Conservation (phyloP, 495 filamentous ascomycete genomes). For the Neurospora sp. region DNA sequence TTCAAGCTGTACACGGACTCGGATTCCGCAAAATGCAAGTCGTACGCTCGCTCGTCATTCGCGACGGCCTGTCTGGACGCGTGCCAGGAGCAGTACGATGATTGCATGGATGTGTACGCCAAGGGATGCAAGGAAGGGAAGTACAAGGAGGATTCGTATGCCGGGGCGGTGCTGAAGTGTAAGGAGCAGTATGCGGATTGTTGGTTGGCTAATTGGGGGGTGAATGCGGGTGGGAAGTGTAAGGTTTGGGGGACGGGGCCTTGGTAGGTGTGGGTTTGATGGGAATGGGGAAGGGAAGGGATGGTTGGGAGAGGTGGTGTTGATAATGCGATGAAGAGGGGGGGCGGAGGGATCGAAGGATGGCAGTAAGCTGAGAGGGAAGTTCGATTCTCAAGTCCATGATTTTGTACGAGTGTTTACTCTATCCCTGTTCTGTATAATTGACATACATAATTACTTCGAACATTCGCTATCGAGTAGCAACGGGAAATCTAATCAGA, state of each 20-base stretch:
- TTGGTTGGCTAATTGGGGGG: slow-evolving; percentile 2
- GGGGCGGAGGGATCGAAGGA: background rate
- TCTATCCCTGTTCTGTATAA: background rate
- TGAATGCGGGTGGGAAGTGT: slow-evolving; percentile 14
- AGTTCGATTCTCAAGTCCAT: background rate
- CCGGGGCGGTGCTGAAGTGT: slow-evolving; percentile 4
- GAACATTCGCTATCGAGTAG: background rate
- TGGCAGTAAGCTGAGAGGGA: background rate
- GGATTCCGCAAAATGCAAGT: slow-evolving; percentile 25
- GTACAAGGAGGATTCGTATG: slow-evolving; percentile 18
- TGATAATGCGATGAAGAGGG: background rate
- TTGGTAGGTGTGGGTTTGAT: background rate
- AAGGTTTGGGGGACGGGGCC: slow-evolving; percentile 6
- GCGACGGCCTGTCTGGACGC: slow-evolving; percentile 33
- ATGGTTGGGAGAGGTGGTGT: background rate
- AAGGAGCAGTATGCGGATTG: slow-evolving; percentile 6
- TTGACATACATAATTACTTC: background rate
- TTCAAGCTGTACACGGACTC: slow-evolving; percentile 37
- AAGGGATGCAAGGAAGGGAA: slow-evolving; percentile 29
- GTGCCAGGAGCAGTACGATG: slow-evolving; percentile 38
- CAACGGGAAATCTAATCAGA: background rate
- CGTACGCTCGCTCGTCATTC: slow-evolving; percentile 20
- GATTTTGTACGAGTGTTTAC: background rate
- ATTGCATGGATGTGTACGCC: slow-evolving; percentile 34
- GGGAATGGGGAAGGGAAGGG: background rate